Evolutionary conservation across 805 yeast species (phyloP), one percentile per base, ranked within the genome.

Genomic region (Grigorovia transvaalensis): DNA sequence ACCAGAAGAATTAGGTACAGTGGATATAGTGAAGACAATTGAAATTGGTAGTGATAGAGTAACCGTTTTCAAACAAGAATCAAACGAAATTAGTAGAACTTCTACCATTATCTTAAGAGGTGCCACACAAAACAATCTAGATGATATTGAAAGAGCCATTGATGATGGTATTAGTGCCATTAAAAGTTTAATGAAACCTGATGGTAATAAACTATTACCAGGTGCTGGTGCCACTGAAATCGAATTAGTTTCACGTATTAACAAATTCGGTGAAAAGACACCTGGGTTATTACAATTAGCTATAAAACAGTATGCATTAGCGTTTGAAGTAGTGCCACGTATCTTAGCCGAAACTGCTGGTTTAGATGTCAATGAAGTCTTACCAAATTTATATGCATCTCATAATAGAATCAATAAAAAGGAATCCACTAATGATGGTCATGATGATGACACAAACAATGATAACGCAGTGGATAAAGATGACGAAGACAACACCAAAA

Each of bases 1-100:
- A 72, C 91, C 96, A 19, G 96, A 90, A 63, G 97, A 91, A 71
- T 79, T 88, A 75, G 99, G 99, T 51, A 65, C 77, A 45, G 79
- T 93, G 54, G 99, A 91, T 66, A 69, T 84, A 33, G 91, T 93
- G 49, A 95, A 87, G 72, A 85, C 96, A 23, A 80, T 79, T 61
- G 99, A 93, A 74, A 88, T 93, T 66, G 99, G 99, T 57, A 96
- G 97, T 51, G 97, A 93, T 71, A 81, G 96, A 68, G 98, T 93
- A 42, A 91, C 98, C 9, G 78, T 93, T 33, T 90, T 93, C 75
- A 79, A 88, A 66, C 99, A 93, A 71, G 80, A 77, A 56, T 69
- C 72, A 38, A 70, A 70, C 33, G 80, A 74, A 56, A 63, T 67
- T 46, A 84, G 96, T 29, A 78, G 86, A 60, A 93, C 99, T 4